Evolutionary conservation across 352 stramenopile genomes (phyloP).

Genomic region (Pythium coloratum): DNA sequence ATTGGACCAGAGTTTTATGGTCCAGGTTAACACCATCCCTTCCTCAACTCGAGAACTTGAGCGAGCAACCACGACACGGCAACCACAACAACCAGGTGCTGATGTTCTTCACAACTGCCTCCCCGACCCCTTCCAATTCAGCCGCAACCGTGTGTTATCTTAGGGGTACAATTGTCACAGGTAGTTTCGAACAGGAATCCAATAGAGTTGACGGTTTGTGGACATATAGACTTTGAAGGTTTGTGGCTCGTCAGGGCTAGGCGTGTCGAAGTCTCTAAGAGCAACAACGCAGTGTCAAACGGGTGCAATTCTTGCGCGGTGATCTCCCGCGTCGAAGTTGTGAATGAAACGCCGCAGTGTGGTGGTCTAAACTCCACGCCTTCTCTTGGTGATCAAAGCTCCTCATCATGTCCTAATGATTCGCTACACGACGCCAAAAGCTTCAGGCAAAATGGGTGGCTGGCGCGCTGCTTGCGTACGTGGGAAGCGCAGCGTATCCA

Average conservation of each 20-base stretch:
- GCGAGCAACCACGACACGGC: constrained; percentile 10
- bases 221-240: not conserved
- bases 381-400: not conserved
- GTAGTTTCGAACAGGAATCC: not conserved
- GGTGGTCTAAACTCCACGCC: not conserved
- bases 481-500: constrained; percentile 1
- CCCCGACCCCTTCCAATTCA: constrained; percentile 1
- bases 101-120: not conserved
- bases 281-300: not conserved
- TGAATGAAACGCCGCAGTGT: too few relatives aligned
- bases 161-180: constrained; percentile 1
- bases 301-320: not conserved
- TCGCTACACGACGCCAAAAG: not conserved
- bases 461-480: not conserved
- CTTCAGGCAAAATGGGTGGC: not conserved
- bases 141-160: constrained; percentile 2
- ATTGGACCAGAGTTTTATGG: not conserved
- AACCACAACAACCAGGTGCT: not conserved
- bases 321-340: too few relatives aligned
- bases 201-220: too few relatives aligned
- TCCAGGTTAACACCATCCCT: constrained; percentile 7
- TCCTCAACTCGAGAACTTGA: not conserved
- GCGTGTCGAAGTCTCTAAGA: not conserved
- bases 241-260: not conserved
- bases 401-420: not conserved